Conservation (phyloP, 257 asterid genomes). For the Anisodus acutangulus region DNA sequence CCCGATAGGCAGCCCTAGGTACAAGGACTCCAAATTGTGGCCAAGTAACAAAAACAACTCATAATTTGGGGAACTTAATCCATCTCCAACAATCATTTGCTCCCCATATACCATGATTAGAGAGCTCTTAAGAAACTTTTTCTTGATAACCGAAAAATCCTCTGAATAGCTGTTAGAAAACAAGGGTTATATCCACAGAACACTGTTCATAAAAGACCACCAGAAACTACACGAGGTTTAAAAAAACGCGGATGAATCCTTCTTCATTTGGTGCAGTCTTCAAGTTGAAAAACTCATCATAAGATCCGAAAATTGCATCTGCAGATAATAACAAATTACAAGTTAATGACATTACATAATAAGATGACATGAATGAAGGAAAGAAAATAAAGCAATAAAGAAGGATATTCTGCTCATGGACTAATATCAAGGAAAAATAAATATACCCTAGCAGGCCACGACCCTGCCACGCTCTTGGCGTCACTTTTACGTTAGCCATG, state of each 20-base stretch:
- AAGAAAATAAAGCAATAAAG: not conserved
- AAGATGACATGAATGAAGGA: not conserved
- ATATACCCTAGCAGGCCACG: slow-evolving; percentile 85
- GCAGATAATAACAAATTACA: slow-evolving; percentile 8
- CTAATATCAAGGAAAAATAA: slow-evolving; percentile 10
- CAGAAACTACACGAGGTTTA: not conserved
- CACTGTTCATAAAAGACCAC: not conserved
- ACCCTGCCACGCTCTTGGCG: slow-evolving; percentile 93
- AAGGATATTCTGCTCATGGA: not conserved
- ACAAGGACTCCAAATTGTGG: no score
- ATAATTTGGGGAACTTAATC: no score
- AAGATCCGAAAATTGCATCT: slow-evolving; percentile 47
- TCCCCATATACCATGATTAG: not conserved
- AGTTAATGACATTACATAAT: not conserved
- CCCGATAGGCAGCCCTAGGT: no score
- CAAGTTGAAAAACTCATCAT: slow-evolving; percentile 15
- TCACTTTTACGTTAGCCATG: slow-evolving; percentile 55
- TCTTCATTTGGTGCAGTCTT: not conserved
- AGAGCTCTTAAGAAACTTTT: no score
- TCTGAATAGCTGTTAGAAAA: not conserved
- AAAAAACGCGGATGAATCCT: not conserved
- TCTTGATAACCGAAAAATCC: no score
- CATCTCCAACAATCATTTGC: not conserved
- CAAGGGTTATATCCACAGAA: not conserved
- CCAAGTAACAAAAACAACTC: no score